Base-by-base conservation (phyloP, 495 filamentous ascomycete species). In the Penicillium turbatum region DNA sequence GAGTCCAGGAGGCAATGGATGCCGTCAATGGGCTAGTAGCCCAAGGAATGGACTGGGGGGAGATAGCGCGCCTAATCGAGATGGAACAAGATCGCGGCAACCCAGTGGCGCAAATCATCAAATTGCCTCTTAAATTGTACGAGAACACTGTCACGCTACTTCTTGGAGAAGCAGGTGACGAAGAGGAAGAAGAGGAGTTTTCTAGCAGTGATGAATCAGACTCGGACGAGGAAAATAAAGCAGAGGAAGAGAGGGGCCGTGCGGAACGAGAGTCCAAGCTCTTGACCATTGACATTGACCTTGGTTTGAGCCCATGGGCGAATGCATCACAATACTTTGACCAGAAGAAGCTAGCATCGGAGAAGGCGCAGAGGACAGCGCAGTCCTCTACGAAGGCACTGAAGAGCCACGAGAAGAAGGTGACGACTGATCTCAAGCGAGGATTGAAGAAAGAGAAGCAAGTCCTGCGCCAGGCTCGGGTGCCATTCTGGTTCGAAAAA, bases 41-140 rank as follows among this genome's bases (percentile, higher is more conserved):
- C 7, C 90, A 97, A 62, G 92, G 90, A 6, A 96, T 97, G 92
- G 93, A 97, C 59, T 98, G 93, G 93, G 83, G 86, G 9, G 87
- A 95, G 49, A 88, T 97, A 62, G 90, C 84, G 8, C 85, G 84
- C 26, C 74, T 98, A 57, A 86, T 98, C 40, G 89, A 96, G 61
- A 79, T 87, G 61, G 92, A 97, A 65, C 86, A 95, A 61, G 79
- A 72, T 47, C 76, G 84, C 50, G 76, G 85, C 12, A 98, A 98
- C 59, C 82, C 88, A 0, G 90, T 97, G 16, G 93, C 93, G 6
- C 78, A 86, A 56, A 85, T 89, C 16, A 95, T 98, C 55, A 88
- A 90, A 62, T 68, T 95, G 8, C 93, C 93, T 0, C 72, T 98
- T 48, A 95, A 92, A 66, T 77, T 98, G 2, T 76, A 90, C 31